Evolutionary conservation across 805 yeast species (phyloP), one percentile per base, ranked within the genome.

Genomic region (Zygotorulaspora chibaensis): DNA sequence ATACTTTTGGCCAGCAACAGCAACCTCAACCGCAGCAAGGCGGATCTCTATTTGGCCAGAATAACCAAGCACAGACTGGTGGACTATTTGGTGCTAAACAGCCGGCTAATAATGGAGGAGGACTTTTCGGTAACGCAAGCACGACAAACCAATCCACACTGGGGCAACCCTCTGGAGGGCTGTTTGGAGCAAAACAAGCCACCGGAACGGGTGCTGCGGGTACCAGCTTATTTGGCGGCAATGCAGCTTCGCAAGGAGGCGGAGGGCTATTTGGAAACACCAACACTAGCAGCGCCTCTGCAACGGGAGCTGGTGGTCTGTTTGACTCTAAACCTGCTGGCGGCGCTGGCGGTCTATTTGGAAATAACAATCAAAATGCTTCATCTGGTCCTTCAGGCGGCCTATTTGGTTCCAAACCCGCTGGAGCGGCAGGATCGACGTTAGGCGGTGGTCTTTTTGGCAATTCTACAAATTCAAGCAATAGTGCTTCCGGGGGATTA

Each of bases 101-200:
- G 7, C 46, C 35, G 26, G 41, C 58, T 26, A 58, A 59, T 10
- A 50, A 63, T 30, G 73, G 72, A 47, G 73, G 71, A 25, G 54
- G 70, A 43, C 74, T 72, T 61, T 73, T 75, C 13, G 61, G 56
- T 52, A 55, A 65, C 55, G 7, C 25, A 7, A 54, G 52, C 13
- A 48, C 51, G 23, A 39, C 31, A 40, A 25, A 20, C 39, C 40
- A 42, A 35, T 15, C 43, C 16, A 17, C 46, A 18, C 50, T 53
- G 30, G 36, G 46, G 12, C 43, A 47, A 33, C 20, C 36, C 9
- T 33, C 40, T n/a, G 70, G 70, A 12, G 64, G 67, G 3, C 54
- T 69, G 29, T 77, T 76, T 56, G 79, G 79, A 30, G 58, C 63
- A 29, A 67, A 66, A 42, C 61, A 70, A 46, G 55, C 61, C n/a